These are phyloP conservation scores for Talaromyces amestolkiae DNA, from an alignment of 2,329 filamentous ascomycete species.

Conservation along the genomic window DNA sequence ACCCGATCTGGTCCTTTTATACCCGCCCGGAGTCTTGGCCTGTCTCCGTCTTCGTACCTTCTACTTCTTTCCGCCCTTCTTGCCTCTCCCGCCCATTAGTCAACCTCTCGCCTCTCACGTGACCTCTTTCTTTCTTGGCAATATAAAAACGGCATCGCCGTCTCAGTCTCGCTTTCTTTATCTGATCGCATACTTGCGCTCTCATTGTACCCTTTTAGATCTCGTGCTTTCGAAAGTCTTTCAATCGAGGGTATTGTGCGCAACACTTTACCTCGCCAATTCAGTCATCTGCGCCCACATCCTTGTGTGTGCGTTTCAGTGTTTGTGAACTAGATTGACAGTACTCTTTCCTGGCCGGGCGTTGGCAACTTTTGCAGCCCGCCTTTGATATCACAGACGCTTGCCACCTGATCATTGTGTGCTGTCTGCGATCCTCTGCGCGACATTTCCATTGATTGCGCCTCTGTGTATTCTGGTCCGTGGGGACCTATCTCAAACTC, in stretches of 20 bases:
- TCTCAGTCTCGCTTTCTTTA: slow-evolving; percentile 38
- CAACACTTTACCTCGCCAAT: neutral
- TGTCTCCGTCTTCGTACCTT: neutral
- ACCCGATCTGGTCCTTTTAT: slow-evolving; percentile 17
- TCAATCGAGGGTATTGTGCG: neutral
- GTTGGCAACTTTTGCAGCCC: neutral
- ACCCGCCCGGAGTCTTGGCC: slow-evolving; percentile 15
- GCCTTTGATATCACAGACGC: neutral
- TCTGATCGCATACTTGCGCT: neutral
- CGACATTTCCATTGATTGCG: slow-evolving; percentile 2
- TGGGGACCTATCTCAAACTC: slow-evolving; percentile 23
- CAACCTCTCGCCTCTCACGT: slow-evolving; percentile 36
- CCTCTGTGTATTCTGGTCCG: slow-evolving; percentile 27
- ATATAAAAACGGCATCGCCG: slow-evolving; percentile 38
- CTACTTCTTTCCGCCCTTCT: slow-evolving; percentile 19
- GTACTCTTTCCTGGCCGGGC: neutral
- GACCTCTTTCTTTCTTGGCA: slow-evolving; percentile 40
- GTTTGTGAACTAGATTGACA: neutral
- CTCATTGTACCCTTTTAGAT: neutral
- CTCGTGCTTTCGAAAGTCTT: neutral
- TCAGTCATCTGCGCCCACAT: neutral
- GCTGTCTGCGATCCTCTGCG: neutral
- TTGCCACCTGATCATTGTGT: slow-evolving; percentile 3
- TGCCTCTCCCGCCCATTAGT: slow-evolving; percentile 23
- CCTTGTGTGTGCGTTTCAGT: neutral